Evolutionary conservation across 2,329 filamentous ascomycete genomes (phyloP).

Genomic region (Aureobasidium namibiae): DNA sequence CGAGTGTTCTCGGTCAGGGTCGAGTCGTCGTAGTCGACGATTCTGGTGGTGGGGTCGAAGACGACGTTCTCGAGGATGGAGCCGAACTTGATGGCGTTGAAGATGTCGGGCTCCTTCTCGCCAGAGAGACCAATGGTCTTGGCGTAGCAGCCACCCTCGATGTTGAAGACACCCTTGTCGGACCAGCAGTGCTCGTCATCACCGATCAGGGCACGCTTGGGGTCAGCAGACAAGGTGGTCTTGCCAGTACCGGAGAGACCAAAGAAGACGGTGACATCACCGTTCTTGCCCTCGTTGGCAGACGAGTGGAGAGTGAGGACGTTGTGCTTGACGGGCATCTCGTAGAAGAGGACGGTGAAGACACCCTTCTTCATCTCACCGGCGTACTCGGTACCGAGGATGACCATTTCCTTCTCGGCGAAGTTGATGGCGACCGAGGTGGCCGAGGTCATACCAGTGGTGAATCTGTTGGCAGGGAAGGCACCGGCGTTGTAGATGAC

Average conservation of each 20-base stretch:
- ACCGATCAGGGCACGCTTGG: slow-evolving; percentile 90
- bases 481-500: slow-evolving; percentile 99
- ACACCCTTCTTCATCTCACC: slow-evolving; percentile 96
- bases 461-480: slow-evolving; percentile 98
- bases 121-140: slow-evolving; percentile 96
- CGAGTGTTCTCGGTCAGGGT: slow-evolving; percentile 98
- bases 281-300: slow-evolving; percentile 88
- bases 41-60: slow-evolving; percentile 81
- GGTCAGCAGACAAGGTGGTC: slow-evolving; percentile 95
- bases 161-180: slow-evolving; percentile 96
- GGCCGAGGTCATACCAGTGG: slow-evolving; percentile 95
- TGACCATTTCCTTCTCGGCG: slow-evolving; percentile 99
- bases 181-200: slow-evolving; percentile 99
- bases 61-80: slow-evolving; percentile 98
- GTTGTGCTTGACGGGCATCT: slow-evolving; percentile 99
- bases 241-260: slow-evolving; percentile 97
- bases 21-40: slow-evolving; percentile 90
- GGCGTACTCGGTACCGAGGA: slow-evolving; percentile 96
- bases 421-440: slow-evolving; percentile 99
- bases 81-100: slow-evolving; percentile 88
- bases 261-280: slow-evolving; percentile 98
- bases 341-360: slow-evolving; percentile 99
- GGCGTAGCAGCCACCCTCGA: slow-evolving; percentile 98
- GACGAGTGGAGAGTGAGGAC: slow-evolving; percentile 97
- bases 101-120: slow-evolving; percentile 99